phyloP scores from a whole-genome alignment of 73 alveolate species.

The Urostyla sp. region DNA sequence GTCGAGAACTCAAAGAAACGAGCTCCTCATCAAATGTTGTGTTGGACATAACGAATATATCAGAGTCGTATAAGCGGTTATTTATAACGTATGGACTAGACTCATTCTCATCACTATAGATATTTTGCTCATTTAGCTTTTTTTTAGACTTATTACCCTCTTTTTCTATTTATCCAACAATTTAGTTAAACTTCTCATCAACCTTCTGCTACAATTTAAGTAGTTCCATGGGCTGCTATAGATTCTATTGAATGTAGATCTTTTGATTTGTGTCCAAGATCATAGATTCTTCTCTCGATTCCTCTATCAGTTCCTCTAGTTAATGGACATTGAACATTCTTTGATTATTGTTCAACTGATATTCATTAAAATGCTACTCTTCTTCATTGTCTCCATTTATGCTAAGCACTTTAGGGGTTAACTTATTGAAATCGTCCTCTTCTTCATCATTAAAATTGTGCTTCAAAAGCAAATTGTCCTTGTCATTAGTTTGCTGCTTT shows the following conservation, averaged over 20 bases:
- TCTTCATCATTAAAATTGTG: background rate
- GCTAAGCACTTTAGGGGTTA: slow-evolving; percentile 28
- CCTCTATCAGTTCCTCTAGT: slow-evolving; percentile 39
- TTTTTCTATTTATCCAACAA: too few relatives aligned
- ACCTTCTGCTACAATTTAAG: too few relatives aligned
- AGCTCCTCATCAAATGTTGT: slow-evolving; percentile 47
- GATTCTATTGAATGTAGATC: background rate
- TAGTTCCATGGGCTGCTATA: background rate
- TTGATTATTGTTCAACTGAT: too few relatives aligned
- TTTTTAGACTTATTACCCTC: slow-evolving; percentile 20
- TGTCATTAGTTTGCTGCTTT: background rate
- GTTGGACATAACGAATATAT: slow-evolving; percentile 41
- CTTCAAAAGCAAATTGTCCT: background rate
- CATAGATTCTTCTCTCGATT: slow-evolving; percentile 50
- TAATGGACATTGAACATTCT: background rate
- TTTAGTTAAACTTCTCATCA: too few relatives aligned
- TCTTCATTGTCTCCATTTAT: slow-evolving; percentile 22
- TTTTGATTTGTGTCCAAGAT: slow-evolving; percentile 18
- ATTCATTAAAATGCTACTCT: too few relatives aligned
- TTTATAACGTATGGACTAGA: slow-evolving; percentile 8
- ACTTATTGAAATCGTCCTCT: slow-evolving; percentile 24
- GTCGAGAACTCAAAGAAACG: slow-evolving; percentile 26
- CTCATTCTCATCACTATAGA: background rate
- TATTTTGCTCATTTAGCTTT: background rate
- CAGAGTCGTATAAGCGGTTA: slow-evolving; percentile 29